A percentile compares a stretch with the other conserved stretches of the same genome.
These are phyloP conservation scores for Paulownia fortunei DNA, from an alignment of 257 asterid species.

Conservation along the genomic window DNA sequence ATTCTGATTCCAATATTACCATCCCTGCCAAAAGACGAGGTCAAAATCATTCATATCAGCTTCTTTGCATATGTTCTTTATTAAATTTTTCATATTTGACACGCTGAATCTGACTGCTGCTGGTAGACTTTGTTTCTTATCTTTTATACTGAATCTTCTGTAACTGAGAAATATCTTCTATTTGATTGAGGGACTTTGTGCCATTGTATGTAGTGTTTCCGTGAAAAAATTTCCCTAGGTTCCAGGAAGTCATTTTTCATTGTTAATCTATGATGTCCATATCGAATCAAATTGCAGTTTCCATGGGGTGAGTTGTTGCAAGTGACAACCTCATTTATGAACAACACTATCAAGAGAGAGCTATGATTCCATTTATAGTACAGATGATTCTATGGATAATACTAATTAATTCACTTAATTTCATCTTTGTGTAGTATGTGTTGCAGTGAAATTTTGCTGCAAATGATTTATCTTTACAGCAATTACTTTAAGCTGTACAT, in stretches of 20 bases:
- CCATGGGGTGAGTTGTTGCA: background rate
- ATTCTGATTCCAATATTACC: slow-evolving; percentile 81
- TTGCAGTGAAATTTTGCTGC: background rate
- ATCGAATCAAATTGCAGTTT: background rate
- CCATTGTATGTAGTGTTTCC: slow-evolving; percentile 2
- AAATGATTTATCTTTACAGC: background rate
- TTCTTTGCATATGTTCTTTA: slow-evolving; percentile 23
- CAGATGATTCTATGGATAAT: slow-evolving; percentile 12
- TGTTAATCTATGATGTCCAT: slow-evolving; percentile 19
- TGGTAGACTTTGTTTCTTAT: background rate
- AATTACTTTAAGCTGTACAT: background rate
- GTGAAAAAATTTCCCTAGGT: slow-evolving; percentile 4
- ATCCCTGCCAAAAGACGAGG: slow-evolving; percentile 92
- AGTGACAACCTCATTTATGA: background rate
- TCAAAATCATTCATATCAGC: slow-evolving; percentile 37
- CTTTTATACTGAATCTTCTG: slow-evolving; percentile 9
- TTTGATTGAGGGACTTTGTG: slow-evolving; percentile 21
- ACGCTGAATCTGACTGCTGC: slow-evolving; percentile 20
- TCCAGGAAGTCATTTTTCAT: background rate
- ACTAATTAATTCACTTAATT: background rate
- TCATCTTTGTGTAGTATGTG: background rate
- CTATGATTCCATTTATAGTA: slow-evolving; percentile 3
- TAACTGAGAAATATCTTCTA: background rate
- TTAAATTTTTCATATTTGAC: slow-evolving; percentile 20
- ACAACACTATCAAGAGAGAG: slow-evolving; percentile 1